Base-by-base conservation (phyloP, 2,329 filamentous ascomycete species). In the Teratosphaeria destructans region DNA sequence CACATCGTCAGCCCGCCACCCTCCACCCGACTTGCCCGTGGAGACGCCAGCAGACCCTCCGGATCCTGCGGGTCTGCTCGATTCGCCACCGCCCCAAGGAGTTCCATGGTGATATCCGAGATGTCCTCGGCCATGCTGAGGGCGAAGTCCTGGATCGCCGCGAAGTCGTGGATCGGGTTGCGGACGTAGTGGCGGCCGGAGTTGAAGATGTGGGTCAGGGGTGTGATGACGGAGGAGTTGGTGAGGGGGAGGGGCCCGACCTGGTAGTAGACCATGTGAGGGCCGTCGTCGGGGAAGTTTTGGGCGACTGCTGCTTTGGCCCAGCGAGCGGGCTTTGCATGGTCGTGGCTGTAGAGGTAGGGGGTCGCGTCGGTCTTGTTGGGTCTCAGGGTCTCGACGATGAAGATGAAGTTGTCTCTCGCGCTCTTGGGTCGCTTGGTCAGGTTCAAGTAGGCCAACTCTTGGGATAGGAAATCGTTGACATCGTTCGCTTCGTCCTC, bases 191-290 rank as follows among this genome's bases (percentile, higher is more conserved):
- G 73, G 7, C 66, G 66, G 5, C 71, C 74, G 59, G 73, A 68
- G 61, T 74, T 75, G 65, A 75, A 78, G 1, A 73, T 70, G 58
- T 76, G 81, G 26, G 73, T 71, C 4, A 80, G 70, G 5, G 76
- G 76, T 55, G 73, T 60, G 58, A 74, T 73, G 1, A 65, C 65
- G 0, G 72, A 73, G 1, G 69, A 67, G 47, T 77, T 71, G 27
- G 71, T 68, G 49, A 79, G 67, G 3, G 79, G 79, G 27, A 82
- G 65, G 16, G 80, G 80, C 1, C 81, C 80, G 16, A 82, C 76
- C 54, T 78, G 67, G 61, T 80, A 77, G 59, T 82, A 74, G 54
- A 73, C 69, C 55, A 71, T 68, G 60, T 73, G 72, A 0, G 77
- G 69, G 8, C 74, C 62, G 34, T 73, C 71, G 7, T 73, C 71